These are phyloP conservation scores for Aspergillus oerlinghausenensis DNA, from an alignment of 2,329 filamentous ascomycete species.

Conservation along the genomic window DNA sequence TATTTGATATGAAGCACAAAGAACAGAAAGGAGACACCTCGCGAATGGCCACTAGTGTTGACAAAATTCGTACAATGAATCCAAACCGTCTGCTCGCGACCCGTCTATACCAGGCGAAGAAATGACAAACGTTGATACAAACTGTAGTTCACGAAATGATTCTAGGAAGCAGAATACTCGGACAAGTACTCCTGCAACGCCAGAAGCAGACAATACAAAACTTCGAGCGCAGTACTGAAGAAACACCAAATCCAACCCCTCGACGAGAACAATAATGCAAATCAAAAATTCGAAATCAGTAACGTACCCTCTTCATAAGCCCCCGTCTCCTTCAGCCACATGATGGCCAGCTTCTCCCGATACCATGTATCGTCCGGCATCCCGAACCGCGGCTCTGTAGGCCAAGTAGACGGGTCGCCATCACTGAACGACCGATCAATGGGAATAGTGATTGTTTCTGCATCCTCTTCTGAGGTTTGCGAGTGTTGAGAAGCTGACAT, in stretches of 20 bases:
- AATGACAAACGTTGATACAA: neutral
- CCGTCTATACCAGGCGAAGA: neutral
- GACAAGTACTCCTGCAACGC: neutral
- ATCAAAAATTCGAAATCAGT: neutral
- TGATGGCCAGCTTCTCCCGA: conserved; percentile 43
- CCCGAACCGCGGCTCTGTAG: conserved; percentile 29
- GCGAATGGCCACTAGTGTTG: neutral
- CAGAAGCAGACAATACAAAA: neutral
- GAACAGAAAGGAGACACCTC: neutral
- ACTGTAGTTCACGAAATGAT: neutral
- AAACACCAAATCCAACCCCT: neutral
- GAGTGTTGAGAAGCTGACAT: conserved; percentile 6
- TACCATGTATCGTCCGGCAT: conserved; percentile 42
- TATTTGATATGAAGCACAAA: neutral
- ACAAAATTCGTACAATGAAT: neutral
- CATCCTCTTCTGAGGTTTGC: conserved; percentile 14
- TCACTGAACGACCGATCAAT: conserved; percentile 35
- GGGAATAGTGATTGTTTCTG: conserved; percentile 25
- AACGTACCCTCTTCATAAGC: conserved; percentile 34
- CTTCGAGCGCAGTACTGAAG: neutral
- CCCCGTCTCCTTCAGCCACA: conserved; percentile 46
- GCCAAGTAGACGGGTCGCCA: conserved; percentile 35
- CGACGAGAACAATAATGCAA: neutral
- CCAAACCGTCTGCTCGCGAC: neutral
- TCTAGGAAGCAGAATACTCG: neutral